These are phyloP conservation scores for Tuber brumale DNA, from an alignment of 495 filamentous ascomycete species.

Conservation along the genomic window DNA sequence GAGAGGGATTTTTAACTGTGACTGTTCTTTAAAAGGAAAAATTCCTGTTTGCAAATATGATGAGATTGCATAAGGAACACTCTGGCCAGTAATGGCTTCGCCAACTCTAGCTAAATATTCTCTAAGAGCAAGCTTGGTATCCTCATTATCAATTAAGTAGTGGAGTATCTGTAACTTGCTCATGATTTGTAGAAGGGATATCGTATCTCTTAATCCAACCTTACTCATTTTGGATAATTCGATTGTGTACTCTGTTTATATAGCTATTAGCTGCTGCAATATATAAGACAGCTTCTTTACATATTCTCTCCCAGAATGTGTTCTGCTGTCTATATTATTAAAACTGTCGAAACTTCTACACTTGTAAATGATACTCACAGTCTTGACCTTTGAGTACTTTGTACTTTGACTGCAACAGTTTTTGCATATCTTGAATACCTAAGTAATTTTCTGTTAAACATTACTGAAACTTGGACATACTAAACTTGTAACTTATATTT, in stretches of 20 bases:
- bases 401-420: neutral
- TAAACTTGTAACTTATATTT: too few relatives aligned
- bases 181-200: neutral
- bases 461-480: too few relatives aligned
- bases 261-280: neutral
- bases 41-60: neutral
- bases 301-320: neutral
- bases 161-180: neutral
- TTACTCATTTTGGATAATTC: neutral
- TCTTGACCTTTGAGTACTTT: neutral
- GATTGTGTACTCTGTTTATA: neutral
- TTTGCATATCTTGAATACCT: neutral
- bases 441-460: too few relatives aligned
- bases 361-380: neutral
- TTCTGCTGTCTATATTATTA: neutral
- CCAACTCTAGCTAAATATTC: neutral
- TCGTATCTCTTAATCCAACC: neutral
- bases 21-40: neutral
- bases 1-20: neutral
- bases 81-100: neutral
- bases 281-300: neutral
- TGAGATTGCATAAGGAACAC: neutral
- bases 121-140: neutral
- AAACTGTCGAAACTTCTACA: neutral
- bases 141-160: neutral